Percentiles rank a stretch among this genome's conserved stretches.
Conservation (phyloP, 306 rosid genomes). For the Glycyrrhiza uralensis region DNA sequence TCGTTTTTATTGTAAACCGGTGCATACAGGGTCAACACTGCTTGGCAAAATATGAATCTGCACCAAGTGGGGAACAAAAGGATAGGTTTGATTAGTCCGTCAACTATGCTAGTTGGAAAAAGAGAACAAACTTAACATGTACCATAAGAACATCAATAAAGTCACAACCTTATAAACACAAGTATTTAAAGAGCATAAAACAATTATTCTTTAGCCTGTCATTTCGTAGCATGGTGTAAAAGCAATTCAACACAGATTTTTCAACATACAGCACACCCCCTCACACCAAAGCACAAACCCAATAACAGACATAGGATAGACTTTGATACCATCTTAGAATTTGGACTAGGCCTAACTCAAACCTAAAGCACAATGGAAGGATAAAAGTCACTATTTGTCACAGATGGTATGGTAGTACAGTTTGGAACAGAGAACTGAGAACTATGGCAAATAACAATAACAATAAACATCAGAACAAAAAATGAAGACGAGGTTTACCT, state of each 20-base stretch:
- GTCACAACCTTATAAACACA: not conserved
- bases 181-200: not conserved
- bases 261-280: no score
- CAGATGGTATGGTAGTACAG: not conserved
- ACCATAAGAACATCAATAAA: not conserved
- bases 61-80: slow-evolving; percentile 9
- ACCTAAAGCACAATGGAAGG: not conserved
- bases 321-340: no score
- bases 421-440: not conserved
- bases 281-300: no score
- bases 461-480: not conserved
- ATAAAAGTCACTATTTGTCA: not conserved
- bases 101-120: not conserved
- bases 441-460: slow-evolving; percentile 5
- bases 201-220: not conserved
- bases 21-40: slow-evolving; percentile 55
- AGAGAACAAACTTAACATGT: not conserved
- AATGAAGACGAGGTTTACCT: slow-evolving; percentile 48
- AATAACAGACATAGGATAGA: no score
- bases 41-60: slow-evolving; percentile 81
- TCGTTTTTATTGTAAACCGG: slow-evolving; percentile 59
- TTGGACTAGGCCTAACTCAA: no score
- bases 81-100: not conserved
- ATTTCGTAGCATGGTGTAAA: not conserved
- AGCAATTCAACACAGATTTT: not conserved